These are phyloP conservation scores for Moesziomyces sp. DNA, from an alignment of 1,284 basidiomycete species.

Conservation along the genomic window DNA sequence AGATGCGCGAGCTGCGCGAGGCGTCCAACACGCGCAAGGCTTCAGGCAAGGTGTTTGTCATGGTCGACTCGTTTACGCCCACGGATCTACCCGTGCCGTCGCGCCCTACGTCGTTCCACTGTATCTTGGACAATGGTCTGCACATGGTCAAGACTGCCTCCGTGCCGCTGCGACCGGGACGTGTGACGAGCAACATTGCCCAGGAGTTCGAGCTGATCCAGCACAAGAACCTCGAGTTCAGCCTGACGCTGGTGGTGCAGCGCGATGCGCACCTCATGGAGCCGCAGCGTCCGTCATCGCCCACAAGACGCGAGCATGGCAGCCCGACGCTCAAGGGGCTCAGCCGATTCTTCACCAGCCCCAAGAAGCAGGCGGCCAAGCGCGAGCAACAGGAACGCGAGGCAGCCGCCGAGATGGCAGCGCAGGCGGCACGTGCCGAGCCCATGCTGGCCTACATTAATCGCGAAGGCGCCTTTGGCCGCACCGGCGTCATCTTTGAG, in stretches of 20 bases:
- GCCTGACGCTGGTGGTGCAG: slow-evolving; percentile 62
- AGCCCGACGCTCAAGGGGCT: slow-evolving; percentile 57
- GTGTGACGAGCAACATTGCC: slow-evolving; percentile 75
- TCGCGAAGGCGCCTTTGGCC: slow-evolving; percentile 60
- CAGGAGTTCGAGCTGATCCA: slow-evolving; percentile 83
- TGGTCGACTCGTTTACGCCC: slow-evolving; percentile 69
- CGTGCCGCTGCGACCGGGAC: slow-evolving; percentile 73
- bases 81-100: slow-evolving; percentile 55
- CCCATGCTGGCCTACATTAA: slow-evolving; percentile 61
- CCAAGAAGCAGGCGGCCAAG: slow-evolving; percentile 58
- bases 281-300: slow-evolving; percentile 34
- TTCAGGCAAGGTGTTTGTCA: slow-evolving; percentile 92
- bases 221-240: slow-evolving; percentile 65
- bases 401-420: slow-evolving; percentile 36
- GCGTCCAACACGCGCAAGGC: slow-evolving; percentile 81
- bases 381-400: slow-evolving; percentile 48
- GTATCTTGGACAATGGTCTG: slow-evolving; percentile 94
- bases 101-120: slow-evolving; percentile 79
- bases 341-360: slow-evolving; percentile 58
- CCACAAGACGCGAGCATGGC: slow-evolving; percentile 41
- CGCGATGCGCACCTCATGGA: slow-evolving; percentile 58
- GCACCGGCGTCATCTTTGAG: slow-evolving; percentile 57
- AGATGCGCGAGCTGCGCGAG: slow-evolving; percentile 82
- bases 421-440: slow-evolving; percentile 40
- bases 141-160: slow-evolving; percentile 95